Conservation (phyloP, 352 stramenopile genomes). For the Pythium utonaiense region DNA sequence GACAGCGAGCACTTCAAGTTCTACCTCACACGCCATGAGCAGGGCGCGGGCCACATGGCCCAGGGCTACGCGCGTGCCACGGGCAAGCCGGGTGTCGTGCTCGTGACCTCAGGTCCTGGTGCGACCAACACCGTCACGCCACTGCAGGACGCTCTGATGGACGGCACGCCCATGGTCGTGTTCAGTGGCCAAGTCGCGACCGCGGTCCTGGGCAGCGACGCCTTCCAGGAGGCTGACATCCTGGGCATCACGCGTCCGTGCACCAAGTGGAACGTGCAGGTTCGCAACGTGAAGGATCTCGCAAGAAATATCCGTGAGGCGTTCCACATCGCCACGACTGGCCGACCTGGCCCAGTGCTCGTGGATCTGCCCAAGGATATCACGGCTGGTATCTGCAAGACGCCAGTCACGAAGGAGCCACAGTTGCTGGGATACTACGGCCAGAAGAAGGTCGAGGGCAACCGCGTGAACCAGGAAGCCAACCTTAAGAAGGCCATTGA, state of each 20-base stretch:
- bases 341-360: conserved; percentile 91
- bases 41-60: conserved; percentile 83
- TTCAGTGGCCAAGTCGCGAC: conserved; percentile 94
- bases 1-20: conserved; percentile 82
- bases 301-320: conserved; percentile 94
- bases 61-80: conserved; percentile 82
- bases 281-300: conserved; percentile 94
- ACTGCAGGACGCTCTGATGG: conserved; percentile 93
- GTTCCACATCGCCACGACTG: conserved; percentile 94
- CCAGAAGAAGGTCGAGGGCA: conserved; percentile 76
- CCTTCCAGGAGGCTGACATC: conserved; percentile 90
- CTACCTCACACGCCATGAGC: conserved; percentile 76
- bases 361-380: conserved; percentile 96
- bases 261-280: conserved; percentile 97
- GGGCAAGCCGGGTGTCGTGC: conserved; percentile 88
- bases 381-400: conserved; percentile 75
- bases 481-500: conserved; percentile 70
- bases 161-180: conserved; percentile 93
- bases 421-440: conserved; percentile 85
- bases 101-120: conserved; percentile 92
- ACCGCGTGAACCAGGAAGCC: conserved; percentile 74
- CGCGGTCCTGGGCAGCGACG: conserved; percentile 87
- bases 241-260: conserved; percentile 86
- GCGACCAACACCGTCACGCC: conserved; percentile 94
- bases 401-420: conserved; percentile 62